Evolutionary conservation across 108 stramenopile species (phyloP).

Genomic region (Schizochytrium sp.): DNA sequence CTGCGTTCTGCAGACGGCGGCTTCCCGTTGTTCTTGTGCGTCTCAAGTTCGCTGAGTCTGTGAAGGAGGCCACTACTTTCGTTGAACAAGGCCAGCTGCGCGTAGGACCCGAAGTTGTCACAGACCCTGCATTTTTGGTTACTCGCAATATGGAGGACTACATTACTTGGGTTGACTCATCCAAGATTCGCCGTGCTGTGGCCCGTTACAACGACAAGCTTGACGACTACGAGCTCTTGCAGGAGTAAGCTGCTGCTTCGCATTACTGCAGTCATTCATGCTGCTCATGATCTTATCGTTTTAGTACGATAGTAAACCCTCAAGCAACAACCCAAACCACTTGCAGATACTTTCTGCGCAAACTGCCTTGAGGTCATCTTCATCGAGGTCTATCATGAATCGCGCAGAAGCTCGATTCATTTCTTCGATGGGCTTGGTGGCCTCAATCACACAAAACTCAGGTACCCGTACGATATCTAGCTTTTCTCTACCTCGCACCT

Average conservation of each 20-base stretch:
- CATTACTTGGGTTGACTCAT: slow-evolving; percentile 97
- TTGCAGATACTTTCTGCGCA: too few species aligned
- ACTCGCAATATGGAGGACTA: slow-evolving; percentile 96
- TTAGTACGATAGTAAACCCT: too few species aligned
- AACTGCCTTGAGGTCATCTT: too few species aligned
- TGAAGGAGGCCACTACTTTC: slow-evolving; percentile 90
- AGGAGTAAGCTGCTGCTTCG: slow-evolving; percentile 68
- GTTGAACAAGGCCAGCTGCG: slow-evolving; percentile 98
- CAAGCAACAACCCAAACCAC: too few species aligned
- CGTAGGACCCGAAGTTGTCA: slow-evolving; percentile 97
- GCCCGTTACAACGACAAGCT: slow-evolving; percentile 96
- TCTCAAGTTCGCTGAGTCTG: slow-evolving; percentile 95
- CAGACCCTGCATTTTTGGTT: slow-evolving; percentile 96
- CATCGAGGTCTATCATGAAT: too few species aligned
- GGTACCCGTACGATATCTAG: too few species aligned
- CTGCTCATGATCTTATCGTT: not conserved
- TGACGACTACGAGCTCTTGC: slow-evolving; percentile 98
- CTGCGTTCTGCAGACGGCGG: slow-evolving; percentile 92
- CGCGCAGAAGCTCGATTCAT: too few species aligned
- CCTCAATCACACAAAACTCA: too few species aligned
- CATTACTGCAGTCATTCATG: not conserved
- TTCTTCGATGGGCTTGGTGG: too few species aligned
- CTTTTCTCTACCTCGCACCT: too few species aligned
- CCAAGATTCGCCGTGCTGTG: slow-evolving; percentile 93
- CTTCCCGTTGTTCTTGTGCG: slow-evolving; percentile 98